Base-by-base conservation (phyloP, 768 basidiomycete species). In the Suillus americanus region DNA sequence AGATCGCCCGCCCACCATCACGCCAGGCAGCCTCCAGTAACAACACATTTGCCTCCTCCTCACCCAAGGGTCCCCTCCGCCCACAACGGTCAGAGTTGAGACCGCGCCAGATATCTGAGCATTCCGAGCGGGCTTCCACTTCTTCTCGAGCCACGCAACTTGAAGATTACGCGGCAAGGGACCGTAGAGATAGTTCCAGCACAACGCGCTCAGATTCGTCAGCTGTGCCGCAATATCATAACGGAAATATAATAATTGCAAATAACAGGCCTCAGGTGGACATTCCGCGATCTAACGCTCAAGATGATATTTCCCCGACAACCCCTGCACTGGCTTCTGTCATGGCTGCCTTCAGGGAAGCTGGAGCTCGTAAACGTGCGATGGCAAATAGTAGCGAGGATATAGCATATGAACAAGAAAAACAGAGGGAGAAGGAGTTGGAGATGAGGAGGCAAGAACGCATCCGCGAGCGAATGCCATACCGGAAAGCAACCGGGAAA, bases 1-100 rank as follows among this genome's bases (percentile, higher is more conserved):
- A 89, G 70, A 86, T 90, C 70, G 79, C 80, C 62, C 83, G 88
- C 51, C 79, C 83, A 16, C 78, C 83, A 30, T 82, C 85, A 59
- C 79, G 82, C 65, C 84, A 87, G 33, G 81, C 80, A 50, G 86
- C 85, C 40, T 85, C 85, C 62, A 80, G 77, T 70, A 85, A 80
- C 73, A 68, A 73, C 65, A 67, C 79, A 41, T 71, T 76, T 51
- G 50, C 72, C 41, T 73, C 82, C 20, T 66, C 79, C 33, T 67
- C 79, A 30, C 81, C 82, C 63, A 77, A 78, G 65, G 85, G 84
- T 20, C 89, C 89, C 20, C 79, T 83, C 59, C 84, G 89, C 55
- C 90, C 90, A 16, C 85, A 86, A 71, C 79, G 89, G 71, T 91
- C 89, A 16, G 90, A 89, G 57, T 75, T 87, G 46, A 82, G 90